phyloP scores from a whole-genome alignment of 495 filamentous ascomycete species.

The Recurvomyces mirabilis region DNA sequence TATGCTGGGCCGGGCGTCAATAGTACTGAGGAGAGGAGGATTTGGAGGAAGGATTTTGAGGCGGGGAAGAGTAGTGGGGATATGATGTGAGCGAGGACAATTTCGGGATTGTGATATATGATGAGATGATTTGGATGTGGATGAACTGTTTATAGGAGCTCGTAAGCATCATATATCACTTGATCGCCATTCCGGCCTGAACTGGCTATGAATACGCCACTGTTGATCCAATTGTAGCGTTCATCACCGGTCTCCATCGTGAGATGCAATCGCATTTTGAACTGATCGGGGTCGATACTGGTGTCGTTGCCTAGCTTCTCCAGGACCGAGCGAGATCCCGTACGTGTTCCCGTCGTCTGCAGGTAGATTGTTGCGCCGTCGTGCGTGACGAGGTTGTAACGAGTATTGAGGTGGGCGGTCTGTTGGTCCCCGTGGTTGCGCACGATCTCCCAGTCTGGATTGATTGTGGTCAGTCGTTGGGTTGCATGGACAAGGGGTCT shows the following conservation, averaged over 20 bases:
- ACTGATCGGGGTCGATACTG: constrained; percentile 7
- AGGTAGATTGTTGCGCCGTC: constrained; percentile 15
- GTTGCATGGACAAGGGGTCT: no score
- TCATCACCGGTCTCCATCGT: constrained; percentile 19
- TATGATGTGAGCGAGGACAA: no score
- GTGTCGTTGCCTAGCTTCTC: constrained; percentile 12
- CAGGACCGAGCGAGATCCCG: constrained; percentile 6
- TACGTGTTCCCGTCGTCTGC: constrained; percentile 15
- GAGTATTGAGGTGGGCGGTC: constrained; percentile 13
- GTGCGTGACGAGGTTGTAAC: constrained; percentile 16
- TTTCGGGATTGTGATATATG: no score
- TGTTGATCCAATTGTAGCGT: constrained; percentile 13
- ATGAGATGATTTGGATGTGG: background rate
- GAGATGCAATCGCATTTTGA: constrained; percentile 15
- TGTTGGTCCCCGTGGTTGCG: constrained; percentile 16
- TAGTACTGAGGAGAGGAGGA: constrained; percentile 35
- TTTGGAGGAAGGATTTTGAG: constrained; percentile 37
- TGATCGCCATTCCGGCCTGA: constrained; percentile 6
- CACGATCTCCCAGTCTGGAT: constrained; percentile 17
- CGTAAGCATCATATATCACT: constrained; percentile 17
- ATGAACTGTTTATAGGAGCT: constrained; percentile 3
- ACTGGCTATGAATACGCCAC: constrained; percentile 8
- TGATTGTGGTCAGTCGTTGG: no score
- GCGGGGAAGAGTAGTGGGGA: constrained; percentile 22
- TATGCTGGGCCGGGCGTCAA: constrained; percentile 42